Base-by-base conservation (phyloP, 2,329 filamentous ascomycete genomes). In the Talaromyces sp. region DNA sequence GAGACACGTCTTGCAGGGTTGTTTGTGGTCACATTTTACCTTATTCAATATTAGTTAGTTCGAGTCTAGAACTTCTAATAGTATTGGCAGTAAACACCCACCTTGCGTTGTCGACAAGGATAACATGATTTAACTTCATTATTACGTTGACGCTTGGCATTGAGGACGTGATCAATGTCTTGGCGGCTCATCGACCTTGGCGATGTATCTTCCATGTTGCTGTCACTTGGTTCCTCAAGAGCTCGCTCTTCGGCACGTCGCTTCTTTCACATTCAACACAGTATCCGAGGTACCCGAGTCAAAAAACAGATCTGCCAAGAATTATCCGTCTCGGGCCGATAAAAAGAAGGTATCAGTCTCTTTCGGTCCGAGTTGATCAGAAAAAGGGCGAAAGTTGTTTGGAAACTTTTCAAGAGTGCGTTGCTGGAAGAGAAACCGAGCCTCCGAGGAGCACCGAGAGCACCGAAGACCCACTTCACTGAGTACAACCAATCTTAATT, bases 61-160 rank as follows among this genome's bases (percentile, higher is more conserved):
- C 32, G 14, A 14, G 32, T 5, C 32, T 5, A 35, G 13, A 35
- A 7, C 13, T 17, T 35, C 32, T 35, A 35, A n/a, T n/a, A n/a
- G 32, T 6, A 6, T 35, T n/a, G 17, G 35, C 35, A 6, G 17
- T n/a, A 38, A 38, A 38, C n/a, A 14, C 35, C 6, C 3, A 38
- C 35, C 17, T n/a, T 38, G n/a, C 72, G 68, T 58, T 72, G 69
- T 17, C 68, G 67, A 59, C 72, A 73, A 5, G 72, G 71, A 60
- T 74, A 73, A 38, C 72, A 74, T 6, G 72, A 71, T 53, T 66
- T 68, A 3, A 65, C 55, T 59, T 72, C 71, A 27, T 70, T 66
- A 27, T 70, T 66, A 24, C 69, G 66, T 56, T 35, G 14, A 35
- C 26, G 50, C 50, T 53, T 53, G 14, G 17, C 9, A n/a, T 29